A percentile compares a stretch with the other conserved stretches of the same genome.
These are phyloP conservation scores for Sporothrix brasiliensis DNA, from an alignment of 2,329 filamentous ascomycete species.

Conservation along the genomic window DNA sequence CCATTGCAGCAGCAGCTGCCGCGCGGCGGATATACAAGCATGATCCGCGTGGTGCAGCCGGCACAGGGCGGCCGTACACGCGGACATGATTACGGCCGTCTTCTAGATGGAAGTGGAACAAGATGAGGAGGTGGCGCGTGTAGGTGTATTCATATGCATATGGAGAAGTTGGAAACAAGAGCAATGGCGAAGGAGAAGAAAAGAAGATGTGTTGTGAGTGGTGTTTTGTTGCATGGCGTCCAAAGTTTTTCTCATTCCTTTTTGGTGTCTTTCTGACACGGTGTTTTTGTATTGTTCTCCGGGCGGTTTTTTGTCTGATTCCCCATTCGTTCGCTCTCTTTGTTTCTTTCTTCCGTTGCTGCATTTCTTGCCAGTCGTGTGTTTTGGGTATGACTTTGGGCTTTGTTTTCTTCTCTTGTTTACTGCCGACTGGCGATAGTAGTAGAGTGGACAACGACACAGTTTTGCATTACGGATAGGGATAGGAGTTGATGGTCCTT, in stretches of 20 bases:
- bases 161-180: no score
- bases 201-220: not conserved
- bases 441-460: not conserved
- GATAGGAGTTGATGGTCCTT: conserved; percentile 9
- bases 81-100: not conserved
- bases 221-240: not conserved
- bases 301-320: conserved; percentile 25
- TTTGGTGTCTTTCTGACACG: not conserved
- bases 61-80: not conserved
- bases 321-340: conserved; percentile 11
- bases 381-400: not conserved
- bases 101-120: not conserved
- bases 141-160: not conserved
- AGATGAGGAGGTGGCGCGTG: not conserved
- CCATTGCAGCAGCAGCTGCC: not conserved
- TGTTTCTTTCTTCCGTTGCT: not conserved
- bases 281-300: conserved; percentile 1
- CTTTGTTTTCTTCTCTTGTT: not conserved
- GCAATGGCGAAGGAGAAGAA: no score
- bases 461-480: conserved; percentile 11
- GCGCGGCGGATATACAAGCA: conserved; percentile 18
- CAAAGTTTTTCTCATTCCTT: not conserved
- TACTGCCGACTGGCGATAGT: not conserved
- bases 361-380: not conserved
- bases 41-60: not conserved